Base-by-base conservation (phyloP, 225 moss, liverwort and hornwort species). In the Sphagnum contortum region DNA sequence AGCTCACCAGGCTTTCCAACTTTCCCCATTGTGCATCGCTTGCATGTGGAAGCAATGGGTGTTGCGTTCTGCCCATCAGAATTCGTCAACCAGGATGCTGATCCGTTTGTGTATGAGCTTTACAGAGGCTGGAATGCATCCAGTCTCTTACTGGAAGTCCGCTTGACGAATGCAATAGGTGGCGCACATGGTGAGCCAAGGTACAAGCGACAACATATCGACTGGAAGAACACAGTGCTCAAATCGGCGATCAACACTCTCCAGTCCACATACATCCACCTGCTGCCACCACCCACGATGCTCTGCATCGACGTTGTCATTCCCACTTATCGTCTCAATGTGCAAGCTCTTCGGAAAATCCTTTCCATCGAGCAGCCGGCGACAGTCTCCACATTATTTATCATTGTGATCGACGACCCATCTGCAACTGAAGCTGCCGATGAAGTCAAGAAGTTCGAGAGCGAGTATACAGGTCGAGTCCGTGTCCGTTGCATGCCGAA, bases 71-170 rank as follows among this genome's bases (percentile, higher is more conserved):
- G 73, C 14, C 73, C 76, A 6, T 12, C 51, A 4, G 52, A 14
- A 2, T 80, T 80, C 48, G 48, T 73, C 48, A 76, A 76, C 45
- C 78, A 77, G 63, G 71, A 81, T 13, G 78, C 65, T 11, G 72
- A 72, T 11, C 75, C 78, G 2, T 81, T 68, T 56, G 66, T 81
- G 4, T 81, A 74, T 7, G 77, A 81, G 59, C 66, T 81, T 7
- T 78, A 78, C 67, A 57, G 72, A 6, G 11, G 46, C 12, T 81
- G 78, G 81, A 72, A 69, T 13, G 71, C 69, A 12, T 74, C 81
- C 9, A 13, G 50, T 48, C 14, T 74, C 10, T 29, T 69, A 13
- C 11, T 5, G 6, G 29, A 62, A 4, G 68, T 74, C 49, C 47
- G 47, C 9, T 14, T 72, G 51, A 48, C 50, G 8, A 72, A 81